Conservation (phyloP, 1,139 yeast genomes). For the Geotrichum histeridarum region DNA sequence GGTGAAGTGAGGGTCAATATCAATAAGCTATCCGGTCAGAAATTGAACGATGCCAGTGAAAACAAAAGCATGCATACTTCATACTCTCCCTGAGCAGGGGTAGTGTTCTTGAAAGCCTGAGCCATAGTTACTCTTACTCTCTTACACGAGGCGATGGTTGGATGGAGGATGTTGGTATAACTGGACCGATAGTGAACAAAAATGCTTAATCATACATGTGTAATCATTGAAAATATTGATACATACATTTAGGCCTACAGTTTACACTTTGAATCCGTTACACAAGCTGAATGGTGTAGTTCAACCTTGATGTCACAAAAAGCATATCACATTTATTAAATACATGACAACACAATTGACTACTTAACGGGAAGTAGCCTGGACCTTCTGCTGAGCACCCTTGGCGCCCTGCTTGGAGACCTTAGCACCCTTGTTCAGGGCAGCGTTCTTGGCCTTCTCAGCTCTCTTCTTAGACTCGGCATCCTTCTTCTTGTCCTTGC, state of each 20-base stretch:
- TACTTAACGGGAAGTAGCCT: constrained; percentile 89
- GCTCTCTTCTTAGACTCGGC: constrained; percentile 88
- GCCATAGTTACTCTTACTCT: constrained; percentile 11
- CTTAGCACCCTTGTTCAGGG: constrained; percentile 78
- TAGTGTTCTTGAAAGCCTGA: constrained; percentile 17
- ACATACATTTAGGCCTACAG: neutral
- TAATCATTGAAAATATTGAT: neutral
- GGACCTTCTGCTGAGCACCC: constrained; percentile 56
- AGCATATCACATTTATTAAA: constrained; percentile 6
- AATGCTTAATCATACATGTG: neutral
- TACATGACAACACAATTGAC: constrained; percentile 11
- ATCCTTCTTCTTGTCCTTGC: constrained; percentile 91
- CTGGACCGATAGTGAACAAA: neutral
- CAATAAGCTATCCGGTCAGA: constrained; percentile 44
- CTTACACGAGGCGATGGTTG: constrained; percentile 1
- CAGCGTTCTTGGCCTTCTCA: constrained; percentile 82
- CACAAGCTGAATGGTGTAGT: too few species aligned
- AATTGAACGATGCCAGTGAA: neutral
- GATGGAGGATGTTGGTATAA: neutral
- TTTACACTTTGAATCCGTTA: neutral
- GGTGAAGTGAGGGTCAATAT: constrained; percentile 70
- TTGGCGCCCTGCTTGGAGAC: constrained; percentile 41
- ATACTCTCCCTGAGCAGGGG: constrained; percentile 19
- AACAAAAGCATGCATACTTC: constrained; percentile 17
- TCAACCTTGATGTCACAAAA: neutral